These are phyloP conservation scores for Pseudoneurospora amorphoporcata DNA, from an alignment of 495 filamentous ascomycete genomes.

Conservation along the genomic window DNA sequence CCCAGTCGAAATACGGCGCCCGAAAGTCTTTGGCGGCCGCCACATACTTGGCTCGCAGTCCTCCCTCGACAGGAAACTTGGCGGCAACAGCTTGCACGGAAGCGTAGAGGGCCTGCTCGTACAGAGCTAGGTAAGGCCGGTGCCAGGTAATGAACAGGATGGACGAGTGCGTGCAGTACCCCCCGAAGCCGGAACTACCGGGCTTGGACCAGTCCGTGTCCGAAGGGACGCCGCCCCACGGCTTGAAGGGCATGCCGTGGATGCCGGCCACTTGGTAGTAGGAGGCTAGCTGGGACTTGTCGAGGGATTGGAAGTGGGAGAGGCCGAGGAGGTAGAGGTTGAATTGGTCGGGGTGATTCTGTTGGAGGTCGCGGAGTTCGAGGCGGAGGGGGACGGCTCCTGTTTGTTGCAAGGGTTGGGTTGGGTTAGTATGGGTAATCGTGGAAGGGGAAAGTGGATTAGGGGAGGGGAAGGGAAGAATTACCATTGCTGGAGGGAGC, in stretches of 20 bases:
- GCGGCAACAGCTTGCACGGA: constrained; percentile 41
- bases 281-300: constrained; percentile 11
- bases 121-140: constrained; percentile 49
- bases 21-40: constrained; percentile 39
- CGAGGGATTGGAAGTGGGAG: constrained; percentile 11
- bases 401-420: neutral
- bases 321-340: constrained; percentile 21
- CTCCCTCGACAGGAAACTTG: constrained; percentile 29
- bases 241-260: constrained; percentile 33
- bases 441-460: neutral
- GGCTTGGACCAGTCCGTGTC: constrained; percentile 21
- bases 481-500: constrained; percentile 11
- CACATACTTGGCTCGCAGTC: constrained; percentile 32
- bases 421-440: neutral
- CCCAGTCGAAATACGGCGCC: constrained; percentile 52
- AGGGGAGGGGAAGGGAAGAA: neutral
- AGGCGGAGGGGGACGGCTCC: constrained; percentile 19
- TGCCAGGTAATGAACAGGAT: constrained; percentile 61
- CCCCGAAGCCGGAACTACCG: constrained; percentile 25
- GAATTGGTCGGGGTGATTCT: constrained; percentile 22
- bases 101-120: constrained; percentile 49
- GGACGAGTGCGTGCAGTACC: constrained; percentile 57
- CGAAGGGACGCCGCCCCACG: constrained; percentile 28
- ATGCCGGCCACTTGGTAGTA: constrained; percentile 35
- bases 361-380: constrained; percentile 22